These are phyloP conservation scores for Calophaca sinica DNA, from an alignment of 306 rosid genomes.

Conservation along the genomic window DNA sequence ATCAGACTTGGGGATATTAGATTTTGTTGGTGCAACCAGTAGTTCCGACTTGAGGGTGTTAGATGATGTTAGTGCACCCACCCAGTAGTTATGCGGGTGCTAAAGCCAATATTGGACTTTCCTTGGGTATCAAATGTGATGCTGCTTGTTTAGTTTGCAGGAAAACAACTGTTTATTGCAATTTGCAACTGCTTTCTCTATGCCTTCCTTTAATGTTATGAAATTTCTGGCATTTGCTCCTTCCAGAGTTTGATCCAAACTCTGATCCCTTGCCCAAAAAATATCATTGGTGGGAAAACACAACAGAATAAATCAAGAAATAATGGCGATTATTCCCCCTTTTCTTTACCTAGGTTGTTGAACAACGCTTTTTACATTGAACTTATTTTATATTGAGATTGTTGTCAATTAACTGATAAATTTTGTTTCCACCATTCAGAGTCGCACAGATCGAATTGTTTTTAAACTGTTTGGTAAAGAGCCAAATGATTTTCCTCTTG, in stretches of 20 bases:
- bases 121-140: not conserved
- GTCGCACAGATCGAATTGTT: slow-evolving; percentile 63
- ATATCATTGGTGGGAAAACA: slow-evolving; percentile 9
- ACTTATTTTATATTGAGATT: slow-evolving; percentile 27
- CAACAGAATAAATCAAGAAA: not conserved
- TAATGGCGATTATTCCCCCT: slow-evolving; percentile 11
- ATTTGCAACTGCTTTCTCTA: not conserved
- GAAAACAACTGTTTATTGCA: not conserved
- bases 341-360: slow-evolving; percentile 11
- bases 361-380: slow-evolving; percentile 1
- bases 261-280: not conserved
- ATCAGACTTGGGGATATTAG: not conserved
- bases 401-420: slow-evolving; percentile 33
- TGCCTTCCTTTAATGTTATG: slow-evolving; percentile 21
- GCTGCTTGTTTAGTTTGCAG: slow-evolving; percentile 1
- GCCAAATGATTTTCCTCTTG: slow-evolving; percentile 57
- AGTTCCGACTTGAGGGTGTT: not conserved
- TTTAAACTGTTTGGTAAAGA: slow-evolving; percentile 69
- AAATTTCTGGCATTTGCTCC: slow-evolving; percentile 20
- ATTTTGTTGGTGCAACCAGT: not conserved
- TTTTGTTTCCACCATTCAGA: slow-evolving; percentile 53
- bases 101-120: not conserved
- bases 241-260: slow-evolving; percentile 29
- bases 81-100: not conserved
- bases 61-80: not conserved